phyloP scores from a whole-genome alignment of 805 yeast species.

The Candida dendrica region DNA sequence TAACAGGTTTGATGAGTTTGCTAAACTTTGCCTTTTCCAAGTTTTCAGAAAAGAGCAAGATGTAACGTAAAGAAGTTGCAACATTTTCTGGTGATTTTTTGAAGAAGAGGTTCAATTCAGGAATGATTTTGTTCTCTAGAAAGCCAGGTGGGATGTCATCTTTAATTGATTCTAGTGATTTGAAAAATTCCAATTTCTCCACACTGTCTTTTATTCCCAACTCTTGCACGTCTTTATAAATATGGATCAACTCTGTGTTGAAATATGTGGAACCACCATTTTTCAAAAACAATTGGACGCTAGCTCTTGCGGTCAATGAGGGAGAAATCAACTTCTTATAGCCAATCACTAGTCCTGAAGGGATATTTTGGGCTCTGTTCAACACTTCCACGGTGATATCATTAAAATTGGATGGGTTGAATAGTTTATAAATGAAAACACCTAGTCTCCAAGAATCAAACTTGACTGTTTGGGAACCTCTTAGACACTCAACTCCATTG shows the following conservation, averaged over 20 bases:
- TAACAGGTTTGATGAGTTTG: constrained; percentile 44
- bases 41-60: constrained; percentile 24
- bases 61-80: constrained; percentile 19
- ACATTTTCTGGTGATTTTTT: constrained; percentile 19
- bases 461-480: constrained; percentile 31
- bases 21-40: neutral
- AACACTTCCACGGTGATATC: constrained; percentile 7
- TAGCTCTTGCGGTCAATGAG: constrained; percentile 31
- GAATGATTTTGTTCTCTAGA: constrained; percentile 57
- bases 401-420: constrained; percentile 21
- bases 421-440: constrained; percentile 40
- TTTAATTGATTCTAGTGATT: constrained; percentile 27
- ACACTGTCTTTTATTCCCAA: constrained; percentile 43
- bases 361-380: constrained; percentile 22
- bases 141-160: constrained; percentile 41
- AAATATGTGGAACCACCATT: constrained; percentile 20
- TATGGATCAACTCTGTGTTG: constrained; percentile 39
- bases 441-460: constrained; percentile 66
- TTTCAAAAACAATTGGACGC: constrained; percentile 21
- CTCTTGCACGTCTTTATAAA: constrained; percentile 49
- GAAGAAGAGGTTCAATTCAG: constrained; percentile 52
- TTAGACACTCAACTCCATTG: constrained; percentile 35
- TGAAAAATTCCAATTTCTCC: constrained; percentile 44
- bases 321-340: constrained; percentile 34
- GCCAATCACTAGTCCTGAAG: constrained; percentile 28